Base-by-base conservation (phyloP, 2,329 filamentous ascomycete genomes). In the Penicillium brasilianum region DNA sequence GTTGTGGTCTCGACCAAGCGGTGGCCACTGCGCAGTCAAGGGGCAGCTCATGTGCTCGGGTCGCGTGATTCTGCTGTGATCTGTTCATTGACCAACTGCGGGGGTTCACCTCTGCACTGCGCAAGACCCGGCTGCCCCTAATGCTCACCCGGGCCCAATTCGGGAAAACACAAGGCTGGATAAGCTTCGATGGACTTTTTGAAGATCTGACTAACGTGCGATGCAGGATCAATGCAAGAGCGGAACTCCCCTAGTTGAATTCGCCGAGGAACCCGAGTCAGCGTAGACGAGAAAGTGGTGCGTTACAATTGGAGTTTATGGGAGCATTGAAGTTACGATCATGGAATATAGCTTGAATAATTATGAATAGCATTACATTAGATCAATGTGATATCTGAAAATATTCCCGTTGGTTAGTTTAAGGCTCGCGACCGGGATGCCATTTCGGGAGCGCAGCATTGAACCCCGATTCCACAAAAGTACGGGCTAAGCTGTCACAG, bases 161-260 rank as follows among this genome's bases (percentile, higher is more conserved):
- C 4, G 22, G 43, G 39, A 43, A 10, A 5, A 20, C n/a, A 43
- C 18, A 7, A 41, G 9, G 20, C 32, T 34, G n/a, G 25, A 28
- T 8, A 10, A 3, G 9, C 8, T 41, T 41, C 37, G 18, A 25
- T 44, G 3, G 7, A 22, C 1, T 25, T 39, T 9, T 3, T 37
- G 50, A 28, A 28, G 13, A 53, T 6, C 10, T 64, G 30, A 60
- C 72, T 77, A 70, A 75, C 62, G 32, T 68, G 71, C 63, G 46
- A 30, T 50, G 52, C 67, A 90, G 87, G 90, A 92, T 69, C 90
- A 92, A 69, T 92, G 90, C 77, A 91, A 91, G 74, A 89, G 89
- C 5, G 90, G 90, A 7, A 92, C 89, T 4, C 84, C 90, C 7
- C 78, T 93, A 50, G 90, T 93, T 4, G 81, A 91, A 49, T 93